Evolutionary conservation across 2,329 filamentous ascomycete species (phyloP), one percentile per base, ranked within the genome.

Genomic region (Venturia oleaginea): DNA sequence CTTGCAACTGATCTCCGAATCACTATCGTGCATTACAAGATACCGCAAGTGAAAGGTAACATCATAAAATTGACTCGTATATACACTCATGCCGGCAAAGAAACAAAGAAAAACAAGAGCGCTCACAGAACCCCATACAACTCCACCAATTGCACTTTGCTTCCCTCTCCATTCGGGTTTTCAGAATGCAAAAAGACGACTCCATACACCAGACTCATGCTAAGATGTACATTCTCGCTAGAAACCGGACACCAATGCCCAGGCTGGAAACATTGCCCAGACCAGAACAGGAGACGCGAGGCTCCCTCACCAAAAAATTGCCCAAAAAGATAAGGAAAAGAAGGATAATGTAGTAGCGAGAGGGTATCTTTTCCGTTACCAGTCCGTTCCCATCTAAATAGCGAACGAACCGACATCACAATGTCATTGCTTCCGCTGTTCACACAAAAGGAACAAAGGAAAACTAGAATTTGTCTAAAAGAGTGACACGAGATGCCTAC

Each of bases 351-450:
- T 34, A 34, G n/a, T 57, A 57, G 51, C 51, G 51, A 57, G 51
- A 34, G 51, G 51, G 51, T 57, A 57, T 57, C 51, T 57, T 57
- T 34, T 57, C 51, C 27, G 46, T 51, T 15, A 57, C 34, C 51
- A 32, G 30, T 27, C 17, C 17, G 11, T 57, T 57, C 51, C 51
- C 30, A 34, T 57, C 51, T 57, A 57, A n/a, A 57, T 32, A 57
- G 51, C 30, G 51, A 57, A 30, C n/a, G 51, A 57, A 57, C 6
- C 51, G 51, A 57, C 11, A 34, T n/a, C 51, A 19, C 27, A n/a
- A 5, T 10, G n/a, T 57, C 51, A 8, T 57, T 22, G 17, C n/a
- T 57, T 30, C 27, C 51, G 51, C 51, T 57, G 34, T 34, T 55
- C 24, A 34, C 13, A 55, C 51, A 55, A 19, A 55, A 48, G 10